Conservation (phyloP, 331 rosid species). For the Erythrophleum ivorense region DNA sequence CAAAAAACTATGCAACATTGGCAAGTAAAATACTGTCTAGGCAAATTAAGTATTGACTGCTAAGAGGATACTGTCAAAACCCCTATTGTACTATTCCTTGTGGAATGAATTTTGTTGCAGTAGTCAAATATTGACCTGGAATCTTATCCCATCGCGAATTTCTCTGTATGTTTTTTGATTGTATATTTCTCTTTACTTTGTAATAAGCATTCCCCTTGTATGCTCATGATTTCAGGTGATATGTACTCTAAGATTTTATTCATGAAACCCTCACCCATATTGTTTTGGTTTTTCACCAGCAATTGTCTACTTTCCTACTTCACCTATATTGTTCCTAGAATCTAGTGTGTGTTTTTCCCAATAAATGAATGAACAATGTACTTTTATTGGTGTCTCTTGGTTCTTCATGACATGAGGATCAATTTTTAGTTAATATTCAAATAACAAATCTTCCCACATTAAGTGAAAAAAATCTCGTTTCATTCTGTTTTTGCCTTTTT, state of each 20-base stretch:
- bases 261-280: background rate
- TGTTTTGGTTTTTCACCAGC: background rate
- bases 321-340: no score
- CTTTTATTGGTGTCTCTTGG: background rate
- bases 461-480: background rate
- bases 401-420: constrained; percentile 24
- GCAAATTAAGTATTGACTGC: background rate
- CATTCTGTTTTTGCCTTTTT: background rate
- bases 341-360: background rate
- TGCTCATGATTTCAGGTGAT: background rate
- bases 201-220: background rate
- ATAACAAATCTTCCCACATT: background rate
- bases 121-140: background rate
- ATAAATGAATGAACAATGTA: background rate
- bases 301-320: constrained; percentile 9
- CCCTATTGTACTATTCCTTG: background rate
- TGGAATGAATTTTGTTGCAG: constrained; percentile 1
- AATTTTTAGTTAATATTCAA: background rate
- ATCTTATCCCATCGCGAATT: background rate
- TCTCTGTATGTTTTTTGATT: no score
- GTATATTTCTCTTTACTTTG: background rate
- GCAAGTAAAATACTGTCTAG: background rate
- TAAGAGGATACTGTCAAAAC: background rate
- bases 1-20: background rate
- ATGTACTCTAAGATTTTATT: background rate